These are phyloP conservation scores for Cutaneotrichosporon cavernicola DNA, from an alignment of 1,284 basidiomycete species.

Conservation along the genomic window DNA sequence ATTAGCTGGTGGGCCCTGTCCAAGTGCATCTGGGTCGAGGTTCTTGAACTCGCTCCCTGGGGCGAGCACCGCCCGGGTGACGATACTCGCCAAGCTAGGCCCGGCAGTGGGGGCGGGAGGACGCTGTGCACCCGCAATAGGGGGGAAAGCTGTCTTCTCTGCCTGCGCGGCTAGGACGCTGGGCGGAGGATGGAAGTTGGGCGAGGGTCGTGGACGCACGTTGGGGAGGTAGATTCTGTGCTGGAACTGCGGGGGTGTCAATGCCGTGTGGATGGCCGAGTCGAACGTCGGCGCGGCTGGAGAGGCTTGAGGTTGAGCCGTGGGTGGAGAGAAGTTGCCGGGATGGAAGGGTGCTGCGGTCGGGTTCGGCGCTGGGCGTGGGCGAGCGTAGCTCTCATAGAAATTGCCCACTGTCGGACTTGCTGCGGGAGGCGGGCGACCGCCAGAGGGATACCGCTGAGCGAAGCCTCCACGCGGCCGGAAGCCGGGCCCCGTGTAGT, in stretches of 20 bases:
- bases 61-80: constrained; percentile 49
- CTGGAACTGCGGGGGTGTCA: constrained; percentile 52
- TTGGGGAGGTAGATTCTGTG: constrained; percentile 52
- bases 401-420: constrained; percentile 13
- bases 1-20: background rate
- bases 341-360: constrained; percentile 45
- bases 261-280: constrained; percentile 44
- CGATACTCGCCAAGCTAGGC: constrained; percentile 50
- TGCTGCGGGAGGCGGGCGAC: constrained; percentile 18
- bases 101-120: constrained; percentile 24
- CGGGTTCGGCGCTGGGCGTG: constrained; percentile 35
- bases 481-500: constrained; percentile 27
- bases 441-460: constrained; percentile 42
- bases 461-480: constrained; percentile 39
- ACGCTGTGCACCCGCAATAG: constrained; percentile 31
- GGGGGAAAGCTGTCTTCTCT: constrained; percentile 42
- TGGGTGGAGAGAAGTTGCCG: constrained; percentile 16
- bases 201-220: constrained; percentile 44
- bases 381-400: constrained; percentile 10
- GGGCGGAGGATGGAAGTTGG: constrained; percentile 48
- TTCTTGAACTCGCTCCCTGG: constrained; percentile 32
- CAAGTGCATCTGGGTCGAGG: constrained; percentile 16
- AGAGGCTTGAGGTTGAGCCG: constrained; percentile 2
- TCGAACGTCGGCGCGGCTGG: constrained; percentile 15
- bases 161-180: constrained; percentile 39